Conservation (phyloP, 1,139 yeast species). For the Spencermartinsiella ligniputridi region DNA sequence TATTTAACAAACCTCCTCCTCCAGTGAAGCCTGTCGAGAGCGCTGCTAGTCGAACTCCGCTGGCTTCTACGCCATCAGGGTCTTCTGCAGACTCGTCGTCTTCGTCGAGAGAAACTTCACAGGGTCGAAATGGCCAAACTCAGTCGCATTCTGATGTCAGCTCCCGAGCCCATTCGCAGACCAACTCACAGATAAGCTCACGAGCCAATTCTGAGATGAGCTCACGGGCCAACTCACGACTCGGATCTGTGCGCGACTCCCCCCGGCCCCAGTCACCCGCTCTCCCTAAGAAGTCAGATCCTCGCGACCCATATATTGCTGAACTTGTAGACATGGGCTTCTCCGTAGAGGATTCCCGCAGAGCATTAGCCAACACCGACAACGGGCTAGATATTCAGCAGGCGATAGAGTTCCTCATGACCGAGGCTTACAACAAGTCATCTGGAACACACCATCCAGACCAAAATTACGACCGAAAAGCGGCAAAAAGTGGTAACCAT, state of each 20-base stretch:
- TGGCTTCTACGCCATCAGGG: conserved; percentile 6
- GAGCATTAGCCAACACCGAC: conserved; percentile 51
- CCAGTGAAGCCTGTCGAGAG: conserved; percentile 10
- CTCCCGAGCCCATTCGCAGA: too few species aligned
- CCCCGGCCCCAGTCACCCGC: conserved; percentile 1
- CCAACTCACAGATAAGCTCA: not conserved
- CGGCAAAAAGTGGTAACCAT: not conserved
- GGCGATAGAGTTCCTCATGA: conserved; percentile 69
- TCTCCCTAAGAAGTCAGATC: conserved; percentile 17
- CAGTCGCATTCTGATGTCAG: too few species aligned
- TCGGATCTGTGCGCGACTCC: not conserved
- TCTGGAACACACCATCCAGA: not conserved
- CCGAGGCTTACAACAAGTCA: conserved; percentile 44
- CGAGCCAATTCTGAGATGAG: not conserved
- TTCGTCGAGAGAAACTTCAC: conserved; percentile 2
- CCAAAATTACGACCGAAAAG: not conserved
- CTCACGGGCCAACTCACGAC: not conserved
- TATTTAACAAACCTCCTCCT: conserved; percentile 29
- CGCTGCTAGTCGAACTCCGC: conserved; percentile 9
- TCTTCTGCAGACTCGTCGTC: conserved; percentile 5
- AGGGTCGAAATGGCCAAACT: not conserved
- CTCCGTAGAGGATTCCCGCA: conserved; percentile 53
- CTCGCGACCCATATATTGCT: conserved; percentile 55
- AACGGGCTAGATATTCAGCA: conserved; percentile 58
- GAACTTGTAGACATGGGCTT: conserved; percentile 81